phyloP scores from a whole-genome alignment of 352 stramenopile species.

The Phytophthora vignae region DNA sequence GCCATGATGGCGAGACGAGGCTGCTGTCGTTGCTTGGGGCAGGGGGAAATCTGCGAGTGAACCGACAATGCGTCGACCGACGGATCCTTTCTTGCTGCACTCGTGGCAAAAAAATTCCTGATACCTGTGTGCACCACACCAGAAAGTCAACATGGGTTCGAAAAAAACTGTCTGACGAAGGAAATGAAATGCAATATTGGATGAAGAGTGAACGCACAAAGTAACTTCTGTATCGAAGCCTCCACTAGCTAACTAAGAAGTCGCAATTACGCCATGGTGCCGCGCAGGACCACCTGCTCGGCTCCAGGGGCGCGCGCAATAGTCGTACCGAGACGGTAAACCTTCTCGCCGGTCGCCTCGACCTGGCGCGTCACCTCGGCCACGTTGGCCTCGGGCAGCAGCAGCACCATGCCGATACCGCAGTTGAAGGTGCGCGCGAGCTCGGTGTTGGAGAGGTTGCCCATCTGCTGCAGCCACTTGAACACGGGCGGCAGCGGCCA shows the following conservation, averaged over 20 bases:
- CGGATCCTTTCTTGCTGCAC: slow-evolving; percentile 1
- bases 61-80: slow-evolving; percentile 8
- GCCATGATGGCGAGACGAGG: slow-evolving; percentile 16
- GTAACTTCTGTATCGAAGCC: slow-evolving; percentile 11
- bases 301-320: slow-evolving; percentile 57
- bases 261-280: slow-evolving; percentile 63
- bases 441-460: slow-evolving; percentile 94
- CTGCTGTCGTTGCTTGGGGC: slow-evolving; percentile 25
- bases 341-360: slow-evolving; percentile 84
- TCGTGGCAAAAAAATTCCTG: background rate
- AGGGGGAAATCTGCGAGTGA: slow-evolving; percentile 23
- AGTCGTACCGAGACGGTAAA: slow-evolving; percentile 92
- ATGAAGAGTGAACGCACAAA: slow-evolving; percentile 19
- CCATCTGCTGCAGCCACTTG: slow-evolving; percentile 96
- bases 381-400: slow-evolving; percentile 92
- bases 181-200: slow-evolving; percentile 41
- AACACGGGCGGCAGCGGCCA: slow-evolving; percentile 97
- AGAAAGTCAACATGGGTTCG: background rate
- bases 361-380: slow-evolving; percentile 89
- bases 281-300: slow-evolving; percentile 90
- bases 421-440: slow-evolving; percentile 99
- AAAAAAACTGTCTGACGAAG: slow-evolving; percentile 1
- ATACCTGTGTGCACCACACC: slow-evolving; percentile 2
- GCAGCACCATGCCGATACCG: slow-evolving; percentile 98
- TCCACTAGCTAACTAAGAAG: slow-evolving; percentile 27